Base-by-base conservation (phyloP, 2,329 filamentous ascomycete genomes). In the Aspergillus phoenicis region DNA sequence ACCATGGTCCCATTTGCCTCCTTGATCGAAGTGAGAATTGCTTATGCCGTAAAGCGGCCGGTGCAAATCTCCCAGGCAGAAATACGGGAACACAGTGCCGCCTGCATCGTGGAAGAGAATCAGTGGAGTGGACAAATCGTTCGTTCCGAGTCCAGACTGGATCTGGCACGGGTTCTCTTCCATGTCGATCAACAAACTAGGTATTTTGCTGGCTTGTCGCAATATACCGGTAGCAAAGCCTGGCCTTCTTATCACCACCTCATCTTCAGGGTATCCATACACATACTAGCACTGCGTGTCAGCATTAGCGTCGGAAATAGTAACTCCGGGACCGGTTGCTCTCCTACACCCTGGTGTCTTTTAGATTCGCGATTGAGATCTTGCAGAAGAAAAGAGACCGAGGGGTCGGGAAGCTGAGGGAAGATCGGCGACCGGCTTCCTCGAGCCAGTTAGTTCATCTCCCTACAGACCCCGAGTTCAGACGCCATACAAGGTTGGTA, bases 91-190 rank as follows among this genome's bases (percentile, higher is more conserved):
- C 4, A 61, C 45, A 4, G 59, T 58, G 33, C 59, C 59, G 6
- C 55, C 59, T 13, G 56, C 60, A 47, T 62, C 56, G 20, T 62
- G 60, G 11, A 62, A 56, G 6, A 62, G 52, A 8, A 62, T 38
- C 10, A 62, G 13, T 1, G 60, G 56, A 47, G 20, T 56, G 6
- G 51, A n/a, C 2, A 22, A 8, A 8, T 17, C 45, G 8, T 28
- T n/a, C 1, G 26, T 15, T 5, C 13, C 22, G 4, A 39, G 22
- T 4, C 26, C 47, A 2, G 39, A n/a, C 53, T 61, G 59, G 48
- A 61, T 57, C 15, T 22, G 15, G 47, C n/a, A 52, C 4, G 59
- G 59, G 22, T 57, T 61, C 33, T 54, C 26, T 4, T 55, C 51
- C 57, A 59, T 59, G 33, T 17, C n/a, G 57, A 41, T 4, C 28